Conservation (phyloP, 305 asterid genomes). For the Solanum hybrid region DNA sequence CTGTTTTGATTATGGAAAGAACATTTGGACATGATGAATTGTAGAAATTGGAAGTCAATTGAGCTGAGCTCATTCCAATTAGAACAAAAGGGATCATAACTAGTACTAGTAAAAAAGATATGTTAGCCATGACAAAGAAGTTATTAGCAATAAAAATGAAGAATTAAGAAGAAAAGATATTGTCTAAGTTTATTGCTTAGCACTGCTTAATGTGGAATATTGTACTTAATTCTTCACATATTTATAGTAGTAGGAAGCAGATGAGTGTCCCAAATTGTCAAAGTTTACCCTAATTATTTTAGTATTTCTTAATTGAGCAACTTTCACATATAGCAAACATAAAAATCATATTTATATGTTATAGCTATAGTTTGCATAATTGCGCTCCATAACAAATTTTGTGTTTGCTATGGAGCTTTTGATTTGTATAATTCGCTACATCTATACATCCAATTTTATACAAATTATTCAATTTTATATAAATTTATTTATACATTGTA, state of each 20-base stretch:
- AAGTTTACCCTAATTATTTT: background rate
- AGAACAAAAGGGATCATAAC: constrained; percentile 22
- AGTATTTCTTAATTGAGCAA: background rate
- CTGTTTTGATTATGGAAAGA: constrained; percentile 22
- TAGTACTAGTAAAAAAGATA: constrained; percentile 3
- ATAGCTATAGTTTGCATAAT: too few relatives aligned
- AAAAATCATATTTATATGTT: too few relatives aligned
- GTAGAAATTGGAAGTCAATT: constrained; percentile 40
- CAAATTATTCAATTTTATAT: too few relatives aligned
- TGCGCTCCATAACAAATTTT: too few relatives aligned
- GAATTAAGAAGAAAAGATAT: background rate
- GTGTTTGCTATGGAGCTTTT: too few relatives aligned
- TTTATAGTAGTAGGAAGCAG: background rate
- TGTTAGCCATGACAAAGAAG: background rate
- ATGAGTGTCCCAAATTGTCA: background rate
- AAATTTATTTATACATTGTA: too few relatives aligned
- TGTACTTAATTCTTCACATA: background rate
- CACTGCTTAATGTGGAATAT: background rate
- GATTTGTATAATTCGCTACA: too few relatives aligned
- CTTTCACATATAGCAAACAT: too few relatives aligned
- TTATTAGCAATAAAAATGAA: background rate
- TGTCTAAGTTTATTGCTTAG: background rate
- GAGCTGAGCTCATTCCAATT: constrained; percentile 30
- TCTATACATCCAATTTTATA: too few relatives aligned
- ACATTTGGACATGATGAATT: constrained; percentile 39